Percentiles rank a stretch among this genome's conserved stretches.
phyloP scores from a whole-genome alignment of 2,329 filamentous ascomycete genomes.

The Ascochyta koolunga region DNA sequence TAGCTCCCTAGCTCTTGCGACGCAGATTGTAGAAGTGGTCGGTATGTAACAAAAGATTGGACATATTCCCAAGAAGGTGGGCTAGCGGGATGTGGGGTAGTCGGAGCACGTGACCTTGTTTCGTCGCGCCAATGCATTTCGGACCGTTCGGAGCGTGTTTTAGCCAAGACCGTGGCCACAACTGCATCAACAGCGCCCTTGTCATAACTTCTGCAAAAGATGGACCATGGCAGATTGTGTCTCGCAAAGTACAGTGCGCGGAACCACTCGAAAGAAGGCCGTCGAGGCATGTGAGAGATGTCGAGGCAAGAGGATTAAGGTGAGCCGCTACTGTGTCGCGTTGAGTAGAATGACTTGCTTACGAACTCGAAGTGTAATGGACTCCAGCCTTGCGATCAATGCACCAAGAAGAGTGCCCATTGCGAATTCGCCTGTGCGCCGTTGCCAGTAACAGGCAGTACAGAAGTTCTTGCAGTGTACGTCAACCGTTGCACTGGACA shows the following conservation, averaged over 20 bases:
- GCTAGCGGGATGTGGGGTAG: too few species aligned
- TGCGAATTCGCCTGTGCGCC: neutral
- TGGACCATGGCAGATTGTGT: neutral
- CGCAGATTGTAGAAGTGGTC: too few species aligned
- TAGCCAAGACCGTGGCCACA: neutral
- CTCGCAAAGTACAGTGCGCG: neutral
- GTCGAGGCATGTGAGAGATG: neutral
- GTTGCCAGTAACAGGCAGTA: neutral
- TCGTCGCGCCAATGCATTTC: too few species aligned
- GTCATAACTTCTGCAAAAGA: neutral
- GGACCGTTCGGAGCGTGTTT: neutral
- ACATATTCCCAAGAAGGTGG: too few species aligned
- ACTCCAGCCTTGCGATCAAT: neutral
- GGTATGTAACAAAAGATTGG: too few species aligned
- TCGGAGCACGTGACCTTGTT: too few species aligned
- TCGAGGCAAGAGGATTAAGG: conserved; percentile 1
- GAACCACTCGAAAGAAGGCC: neutral
- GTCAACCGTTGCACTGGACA: neutral
- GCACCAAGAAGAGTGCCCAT: neutral
- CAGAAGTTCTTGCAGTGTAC: neutral
- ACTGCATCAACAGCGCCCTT: neutral
- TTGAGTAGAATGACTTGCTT: neutral
- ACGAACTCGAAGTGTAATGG: neutral
- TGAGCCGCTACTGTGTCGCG: neutral
- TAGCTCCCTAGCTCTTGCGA: too few species aligned